Evolutionary conservation across 2,329 filamentous ascomycete genomes (phyloP).

Genomic region (Chrysoporthe cubensis): DNA sequence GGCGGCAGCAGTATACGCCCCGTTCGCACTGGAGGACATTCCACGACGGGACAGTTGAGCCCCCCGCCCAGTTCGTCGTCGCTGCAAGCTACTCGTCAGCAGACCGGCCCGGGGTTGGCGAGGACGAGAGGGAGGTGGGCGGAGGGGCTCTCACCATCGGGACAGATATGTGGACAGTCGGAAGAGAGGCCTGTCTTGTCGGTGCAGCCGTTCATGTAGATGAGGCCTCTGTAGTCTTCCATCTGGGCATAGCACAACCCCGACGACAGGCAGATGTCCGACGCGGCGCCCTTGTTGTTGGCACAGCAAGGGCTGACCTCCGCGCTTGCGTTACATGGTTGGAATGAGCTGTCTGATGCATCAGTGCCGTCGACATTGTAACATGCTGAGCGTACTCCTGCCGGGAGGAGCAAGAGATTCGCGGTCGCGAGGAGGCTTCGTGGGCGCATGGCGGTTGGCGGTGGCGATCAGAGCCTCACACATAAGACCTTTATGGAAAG

Average conservation of each 20-base stretch:
- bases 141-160: constrained; percentile 19
- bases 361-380: constrained; percentile 28
- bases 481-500: too few species aligned
- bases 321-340: constrained; percentile 30
- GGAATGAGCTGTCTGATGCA: not conserved
- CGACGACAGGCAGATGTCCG: constrained; percentile 33
- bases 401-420: not conserved
- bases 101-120: not conserved
- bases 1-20: constrained; percentile 32
- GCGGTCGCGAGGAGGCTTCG: not conserved
- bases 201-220: constrained; percentile 33
- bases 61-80: constrained; percentile 26
- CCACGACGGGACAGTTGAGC: constrained; percentile 3
- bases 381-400: constrained; percentile 16
- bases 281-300: constrained; percentile 25
- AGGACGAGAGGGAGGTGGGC: not conserved
- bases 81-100: not conserved
- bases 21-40: constrained; percentile 31
- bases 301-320: constrained; percentile 32
- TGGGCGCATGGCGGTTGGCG: not conserved
- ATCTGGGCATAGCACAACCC: constrained; percentile 32
- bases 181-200: constrained; percentile 27
- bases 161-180: constrained; percentile 31
- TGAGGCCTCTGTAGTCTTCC: constrained; percentile 26
- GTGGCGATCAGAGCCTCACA: not conserved